Evolutionary conservation across 2,329 filamentous ascomycete species (phyloP).

Genomic region (Penicillium concentricum): DNA sequence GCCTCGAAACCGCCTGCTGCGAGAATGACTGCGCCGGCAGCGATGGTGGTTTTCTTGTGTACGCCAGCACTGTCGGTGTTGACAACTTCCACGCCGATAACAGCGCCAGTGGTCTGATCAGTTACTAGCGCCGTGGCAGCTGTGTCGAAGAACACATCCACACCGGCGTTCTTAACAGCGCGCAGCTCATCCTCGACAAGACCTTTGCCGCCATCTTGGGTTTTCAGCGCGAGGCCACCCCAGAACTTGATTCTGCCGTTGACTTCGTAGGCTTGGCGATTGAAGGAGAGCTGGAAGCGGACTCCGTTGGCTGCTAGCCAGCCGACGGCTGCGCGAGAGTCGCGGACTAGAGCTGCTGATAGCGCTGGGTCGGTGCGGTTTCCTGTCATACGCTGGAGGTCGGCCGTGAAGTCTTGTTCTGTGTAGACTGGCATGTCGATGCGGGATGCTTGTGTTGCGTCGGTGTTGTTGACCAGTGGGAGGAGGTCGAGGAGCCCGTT

Average conservation of each 20-base stretch:
- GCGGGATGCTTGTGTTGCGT: constrained; percentile 43
- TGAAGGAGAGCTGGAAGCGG: constrained; percentile 61
- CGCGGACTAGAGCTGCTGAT: constrained; percentile 50
- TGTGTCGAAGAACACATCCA: constrained; percentile 47
- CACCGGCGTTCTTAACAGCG: constrained; percentile 45
- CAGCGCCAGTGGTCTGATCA: background rate
- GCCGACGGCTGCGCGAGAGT: constrained; percentile 52
- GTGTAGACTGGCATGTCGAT: constrained; percentile 63
- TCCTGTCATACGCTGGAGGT: constrained; percentile 58
- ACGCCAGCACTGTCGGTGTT: background rate
- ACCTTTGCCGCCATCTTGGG: constrained; percentile 60
- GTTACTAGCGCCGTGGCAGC: background rate
- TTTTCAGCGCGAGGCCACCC: constrained; percentile 63
- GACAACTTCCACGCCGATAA: constrained; percentile 20
- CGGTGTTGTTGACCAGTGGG: constrained; percentile 61
- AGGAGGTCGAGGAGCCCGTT: constrained; percentile 57
- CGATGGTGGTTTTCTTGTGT: constrained; percentile 16
- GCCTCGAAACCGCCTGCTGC: constrained; percentile 64
- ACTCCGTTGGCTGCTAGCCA: constrained; percentile 59
- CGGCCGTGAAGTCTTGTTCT: constrained; percentile 52
- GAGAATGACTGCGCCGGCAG: constrained; percentile 26
- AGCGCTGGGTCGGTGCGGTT: constrained; percentile 55
- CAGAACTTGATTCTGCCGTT: constrained; percentile 63
- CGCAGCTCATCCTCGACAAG: constrained; percentile 52
- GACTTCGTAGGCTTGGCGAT: constrained; percentile 65